Conservation (phyloP, 1,284 basidiomycete genomes). For the Fistulina hepatica region DNA sequence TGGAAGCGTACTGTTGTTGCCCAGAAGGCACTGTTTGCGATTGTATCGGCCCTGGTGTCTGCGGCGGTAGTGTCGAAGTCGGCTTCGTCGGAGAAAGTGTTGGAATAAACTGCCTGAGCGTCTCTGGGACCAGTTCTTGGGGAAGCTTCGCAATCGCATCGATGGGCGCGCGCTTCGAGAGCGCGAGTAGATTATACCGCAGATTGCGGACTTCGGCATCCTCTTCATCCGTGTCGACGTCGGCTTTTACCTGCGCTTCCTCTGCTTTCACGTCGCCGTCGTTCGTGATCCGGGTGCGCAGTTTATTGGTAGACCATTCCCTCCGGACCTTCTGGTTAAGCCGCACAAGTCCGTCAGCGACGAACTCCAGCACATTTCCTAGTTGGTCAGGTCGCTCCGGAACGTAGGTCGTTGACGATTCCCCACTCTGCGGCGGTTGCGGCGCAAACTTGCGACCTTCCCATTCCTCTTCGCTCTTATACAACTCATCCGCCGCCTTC, state of each 20-base stretch:
- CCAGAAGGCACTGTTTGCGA: too few species aligned
- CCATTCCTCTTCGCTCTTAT: constrained; percentile 53
- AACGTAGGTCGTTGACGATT: constrained; percentile 19
- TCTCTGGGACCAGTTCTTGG: too few species aligned
- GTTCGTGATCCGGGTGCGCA: constrained; percentile 1
- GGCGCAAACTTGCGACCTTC: constrained; percentile 30
- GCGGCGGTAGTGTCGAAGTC: too few species aligned
- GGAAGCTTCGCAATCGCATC: too few species aligned
- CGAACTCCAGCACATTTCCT: constrained; percentile 38
- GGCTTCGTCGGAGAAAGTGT: too few species aligned
- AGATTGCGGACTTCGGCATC: constrained; percentile 42
- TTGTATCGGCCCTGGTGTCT: too few species aligned
- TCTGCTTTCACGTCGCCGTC: neutral
- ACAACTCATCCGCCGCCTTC: constrained; percentile 48
- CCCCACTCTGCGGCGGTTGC: constrained; percentile 16
- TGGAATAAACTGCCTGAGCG: too few species aligned
- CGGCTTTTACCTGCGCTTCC: constrained; percentile 2
- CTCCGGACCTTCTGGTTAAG: constrained; percentile 22
- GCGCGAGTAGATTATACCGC: constrained; percentile 56
- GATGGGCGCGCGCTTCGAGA: constrained; percentile 63
- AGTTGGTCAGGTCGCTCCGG: constrained; percentile 39
- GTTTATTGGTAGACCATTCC: neutral
- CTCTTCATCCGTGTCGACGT: constrained; percentile 24
- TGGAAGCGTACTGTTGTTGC: too few species aligned
- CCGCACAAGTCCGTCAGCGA: constrained; percentile 27